Conservation (phyloP, 805 yeast species). For the Ascoidea asiatica region DNA sequence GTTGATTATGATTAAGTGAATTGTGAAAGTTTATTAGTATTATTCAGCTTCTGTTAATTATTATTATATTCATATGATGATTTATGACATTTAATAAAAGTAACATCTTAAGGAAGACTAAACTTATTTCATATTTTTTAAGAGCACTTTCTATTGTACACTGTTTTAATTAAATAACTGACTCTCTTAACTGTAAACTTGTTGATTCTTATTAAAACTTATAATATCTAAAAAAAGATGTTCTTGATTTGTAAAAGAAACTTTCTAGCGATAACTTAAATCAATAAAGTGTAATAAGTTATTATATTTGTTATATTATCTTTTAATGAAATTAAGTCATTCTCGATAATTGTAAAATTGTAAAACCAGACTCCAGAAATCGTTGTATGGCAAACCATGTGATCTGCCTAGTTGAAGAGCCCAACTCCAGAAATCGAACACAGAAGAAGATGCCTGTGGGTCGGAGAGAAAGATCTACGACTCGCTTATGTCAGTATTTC, state of each 20-base stretch:
- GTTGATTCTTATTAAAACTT: too few relatives aligned
- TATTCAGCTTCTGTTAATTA: too few relatives aligned
- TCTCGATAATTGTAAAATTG: neutral
- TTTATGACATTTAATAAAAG: too few relatives aligned
- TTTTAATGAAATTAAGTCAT: conserved; percentile 3
- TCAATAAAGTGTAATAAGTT: conserved; percentile 2
- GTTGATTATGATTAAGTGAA: too few relatives aligned
- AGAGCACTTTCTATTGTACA: too few relatives aligned
- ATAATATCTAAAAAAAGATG: neutral
- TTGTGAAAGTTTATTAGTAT: too few relatives aligned
- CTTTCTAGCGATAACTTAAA: neutral
- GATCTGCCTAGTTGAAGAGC: neutral
- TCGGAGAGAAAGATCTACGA: neutral
- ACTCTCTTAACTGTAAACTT: too few relatives aligned
- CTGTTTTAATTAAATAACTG: too few relatives aligned
- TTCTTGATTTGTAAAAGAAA: neutral
- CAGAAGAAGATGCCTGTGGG: neutral
- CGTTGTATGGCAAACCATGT: too few relatives aligned
- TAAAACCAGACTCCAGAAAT: neutral
- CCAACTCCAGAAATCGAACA: neutral
- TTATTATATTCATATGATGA: too few relatives aligned
- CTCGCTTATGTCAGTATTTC: neutral
- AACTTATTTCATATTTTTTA: too few relatives aligned
- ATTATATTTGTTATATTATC: conserved; percentile 4
- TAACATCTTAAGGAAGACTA: too few relatives aligned